Evolutionary conservation across 768 basidiomycete species (phyloP).

Genomic region (Calocybe cyanea): DNA sequence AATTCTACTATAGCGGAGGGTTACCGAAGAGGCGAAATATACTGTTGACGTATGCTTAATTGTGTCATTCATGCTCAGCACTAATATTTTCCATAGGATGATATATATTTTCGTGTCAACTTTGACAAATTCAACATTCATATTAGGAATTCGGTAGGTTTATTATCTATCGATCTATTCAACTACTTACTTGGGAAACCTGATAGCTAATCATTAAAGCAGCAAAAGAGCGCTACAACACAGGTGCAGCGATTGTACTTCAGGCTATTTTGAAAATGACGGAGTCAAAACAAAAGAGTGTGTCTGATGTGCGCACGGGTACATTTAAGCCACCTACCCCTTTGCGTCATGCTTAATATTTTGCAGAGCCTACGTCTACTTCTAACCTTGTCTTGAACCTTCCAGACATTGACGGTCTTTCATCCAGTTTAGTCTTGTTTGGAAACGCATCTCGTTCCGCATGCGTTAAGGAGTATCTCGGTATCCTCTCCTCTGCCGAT

Average conservation of each 20-base stretch:
- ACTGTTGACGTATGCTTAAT: constrained; percentile 60
- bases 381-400: constrained; percentile 62
- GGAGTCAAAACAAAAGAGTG: constrained; percentile 54
- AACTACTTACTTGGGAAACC: constrained; percentile 11
- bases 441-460: constrained; percentile 55
- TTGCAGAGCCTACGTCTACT: constrained; percentile 60
- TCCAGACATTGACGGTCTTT: constrained; percentile 57
- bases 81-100: constrained; percentile 40
- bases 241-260: constrained; percentile 66
- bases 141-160: constrained; percentile 77
- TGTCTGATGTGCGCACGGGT: constrained; percentile 69
- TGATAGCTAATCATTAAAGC: constrained; percentile 73
- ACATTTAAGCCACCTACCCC: constrained; percentile 6
- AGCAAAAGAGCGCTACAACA: constrained; percentile 77
- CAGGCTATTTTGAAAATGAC: constrained; percentile 68
- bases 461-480: constrained; percentile 77
- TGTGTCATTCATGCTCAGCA: constrained; percentile 8
- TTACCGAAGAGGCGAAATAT: constrained; percentile 48
- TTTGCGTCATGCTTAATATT: neutral
- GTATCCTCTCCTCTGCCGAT: constrained; percentile 74
- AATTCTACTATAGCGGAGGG: constrained; percentile 33
- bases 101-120: constrained; percentile 82
- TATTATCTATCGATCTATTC: neutral
- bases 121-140: constrained; percentile 84
- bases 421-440: constrained; percentile 54